Evolutionary conservation across 768 basidiomycete species (phyloP).

Genomic region (Lactifluus rugatus): DNA sequence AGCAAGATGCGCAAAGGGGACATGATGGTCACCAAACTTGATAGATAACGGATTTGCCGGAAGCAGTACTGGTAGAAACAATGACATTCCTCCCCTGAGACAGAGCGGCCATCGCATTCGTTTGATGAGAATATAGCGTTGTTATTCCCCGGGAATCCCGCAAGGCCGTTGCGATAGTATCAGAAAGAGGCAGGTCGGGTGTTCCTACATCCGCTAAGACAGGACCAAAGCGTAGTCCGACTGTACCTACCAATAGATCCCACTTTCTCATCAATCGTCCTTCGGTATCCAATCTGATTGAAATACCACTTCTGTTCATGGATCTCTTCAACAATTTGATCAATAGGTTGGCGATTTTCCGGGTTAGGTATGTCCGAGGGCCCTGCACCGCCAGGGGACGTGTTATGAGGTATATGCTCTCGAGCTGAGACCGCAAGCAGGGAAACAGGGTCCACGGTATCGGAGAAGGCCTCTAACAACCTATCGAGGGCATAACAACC

Average conservation of each 20-base stretch:
- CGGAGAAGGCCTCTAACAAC: conserved; percentile 44
- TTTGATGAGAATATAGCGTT: conserved; percentile 61
- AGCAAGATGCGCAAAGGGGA: neutral
- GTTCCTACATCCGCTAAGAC: conserved; percentile 27
- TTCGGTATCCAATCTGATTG: conserved; percentile 54
- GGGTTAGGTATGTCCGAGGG: conserved; percentile 28
- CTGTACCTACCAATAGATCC: conserved; percentile 39
- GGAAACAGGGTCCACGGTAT: conserved; percentile 48
- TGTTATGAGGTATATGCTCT: conserved; percentile 64
- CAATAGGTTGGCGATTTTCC: conserved; percentile 47
- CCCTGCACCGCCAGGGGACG: conserved; percentile 23
- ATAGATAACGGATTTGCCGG: conserved; percentile 82
- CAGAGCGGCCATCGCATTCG: conserved; percentile 58
- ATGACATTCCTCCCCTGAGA: conserved; percentile 57
- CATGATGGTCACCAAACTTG: conserved; percentile 38
- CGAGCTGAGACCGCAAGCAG: conserved; percentile 58
- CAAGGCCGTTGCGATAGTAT: conserved; percentile 46
- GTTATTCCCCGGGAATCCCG: conserved; percentile 48
- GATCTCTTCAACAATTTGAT: conserved; percentile 49
- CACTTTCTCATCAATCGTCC: conserved; percentile 43
- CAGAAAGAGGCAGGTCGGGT: conserved; percentile 50
- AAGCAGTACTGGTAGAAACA: conserved; percentile 84
- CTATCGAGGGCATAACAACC: conserved; percentile 28
- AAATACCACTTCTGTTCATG: conserved; percentile 53
- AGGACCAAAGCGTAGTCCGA: neutral